Evolutionary conservation across 805 yeast genomes (phyloP).

Genomic region (Candida maesae): DNA sequence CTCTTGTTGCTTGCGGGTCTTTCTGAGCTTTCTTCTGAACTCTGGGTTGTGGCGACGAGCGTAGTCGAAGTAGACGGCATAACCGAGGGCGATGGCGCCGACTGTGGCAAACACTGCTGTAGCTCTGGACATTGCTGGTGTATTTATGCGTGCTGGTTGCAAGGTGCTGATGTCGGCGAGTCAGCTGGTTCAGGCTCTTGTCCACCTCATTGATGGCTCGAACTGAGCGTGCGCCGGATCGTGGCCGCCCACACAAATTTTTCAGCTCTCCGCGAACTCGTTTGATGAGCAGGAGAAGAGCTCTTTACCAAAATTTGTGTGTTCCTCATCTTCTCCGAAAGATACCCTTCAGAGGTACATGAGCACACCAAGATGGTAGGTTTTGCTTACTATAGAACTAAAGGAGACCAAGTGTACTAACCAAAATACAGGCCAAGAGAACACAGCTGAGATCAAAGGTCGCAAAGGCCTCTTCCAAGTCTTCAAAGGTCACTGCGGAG

Average conservation of each 20-base stretch:
- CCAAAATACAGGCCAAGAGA: conserved; percentile 32
- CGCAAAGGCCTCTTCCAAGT: conserved; percentile 30
- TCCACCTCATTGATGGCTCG: not conserved
- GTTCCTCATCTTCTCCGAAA: not conserved
- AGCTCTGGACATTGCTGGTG: conserved; percentile 27
- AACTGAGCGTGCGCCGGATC: not conserved
- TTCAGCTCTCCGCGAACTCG: conserved; percentile 4
- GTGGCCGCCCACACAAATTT: conserved; percentile 9
- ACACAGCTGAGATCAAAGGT: conserved; percentile 35
- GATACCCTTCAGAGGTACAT: too few species aligned
- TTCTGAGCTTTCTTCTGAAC: conserved; percentile 75
- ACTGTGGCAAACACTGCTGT: conserved; percentile 32
- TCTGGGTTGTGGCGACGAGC: conserved; percentile 77
- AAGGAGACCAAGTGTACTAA: too few species aligned
- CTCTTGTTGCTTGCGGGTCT: conserved; percentile 57
- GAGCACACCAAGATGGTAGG: too few species aligned
- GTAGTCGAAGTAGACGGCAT: conserved; percentile 89
- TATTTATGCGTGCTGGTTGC: not conserved
- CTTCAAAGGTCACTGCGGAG: conserved; percentile 2
- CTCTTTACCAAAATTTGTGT: not conserved
- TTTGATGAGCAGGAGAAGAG: not conserved
- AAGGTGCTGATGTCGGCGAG: not conserved
- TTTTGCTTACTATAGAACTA: too few species aligned
- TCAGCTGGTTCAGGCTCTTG: too few species aligned
- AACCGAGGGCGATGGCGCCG: conserved; percentile 55